These are phyloP conservation scores for Nitzschia sp. DNA, from an alignment of 108 stramenopile species.

Conservation along the genomic window DNA sequence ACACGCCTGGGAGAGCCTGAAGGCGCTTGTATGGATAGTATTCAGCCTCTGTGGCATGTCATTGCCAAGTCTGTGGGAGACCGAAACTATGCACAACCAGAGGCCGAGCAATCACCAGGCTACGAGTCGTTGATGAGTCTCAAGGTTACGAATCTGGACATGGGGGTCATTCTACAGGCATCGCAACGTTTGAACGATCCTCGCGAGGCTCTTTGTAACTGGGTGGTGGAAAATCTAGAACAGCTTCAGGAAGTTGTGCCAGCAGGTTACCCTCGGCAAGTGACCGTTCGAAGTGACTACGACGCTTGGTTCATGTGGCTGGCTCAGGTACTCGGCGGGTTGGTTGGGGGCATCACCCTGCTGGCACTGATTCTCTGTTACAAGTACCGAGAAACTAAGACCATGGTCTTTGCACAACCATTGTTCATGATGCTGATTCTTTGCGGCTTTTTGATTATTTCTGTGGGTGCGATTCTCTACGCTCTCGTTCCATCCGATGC, in stretches of 20 bases:
- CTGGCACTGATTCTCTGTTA: constrained; percentile 5
- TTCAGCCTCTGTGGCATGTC: constrained; percentile 10
- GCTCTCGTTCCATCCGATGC: constrained; percentile 15
- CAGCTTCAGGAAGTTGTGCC: constrained; percentile 22
- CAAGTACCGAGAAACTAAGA: constrained; percentile 24
- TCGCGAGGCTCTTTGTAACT: constrained; percentile 40
- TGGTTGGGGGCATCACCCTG: constrained; percentile 1
- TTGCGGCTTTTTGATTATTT: constrained; percentile 32
- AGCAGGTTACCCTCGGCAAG: constrained; percentile 13
- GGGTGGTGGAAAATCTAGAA: constrained; percentile 38
- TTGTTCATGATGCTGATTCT: constrained; percentile 35
- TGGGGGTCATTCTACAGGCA: constrained; percentile 14
- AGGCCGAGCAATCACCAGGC: constrained; percentile 22
- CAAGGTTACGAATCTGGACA: constrained; percentile 11
- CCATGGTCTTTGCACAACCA: constrained; percentile 37
- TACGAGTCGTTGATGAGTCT: constrained; percentile 20
- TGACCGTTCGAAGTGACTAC: background rate
- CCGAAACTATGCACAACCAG: background rate
- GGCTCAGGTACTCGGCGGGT: constrained; percentile 14
- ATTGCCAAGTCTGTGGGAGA: background rate
- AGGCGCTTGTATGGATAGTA: constrained; percentile 28
- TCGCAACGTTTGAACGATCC: constrained; percentile 28
- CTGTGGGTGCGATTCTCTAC: constrained; percentile 19
- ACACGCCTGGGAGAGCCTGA: constrained; percentile 12
- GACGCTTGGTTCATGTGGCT: background rate